Evolutionary conservation across 495 filamentous ascomycete genomes (phyloP).

Genomic region (Lineolata rhizophorae): DNA sequence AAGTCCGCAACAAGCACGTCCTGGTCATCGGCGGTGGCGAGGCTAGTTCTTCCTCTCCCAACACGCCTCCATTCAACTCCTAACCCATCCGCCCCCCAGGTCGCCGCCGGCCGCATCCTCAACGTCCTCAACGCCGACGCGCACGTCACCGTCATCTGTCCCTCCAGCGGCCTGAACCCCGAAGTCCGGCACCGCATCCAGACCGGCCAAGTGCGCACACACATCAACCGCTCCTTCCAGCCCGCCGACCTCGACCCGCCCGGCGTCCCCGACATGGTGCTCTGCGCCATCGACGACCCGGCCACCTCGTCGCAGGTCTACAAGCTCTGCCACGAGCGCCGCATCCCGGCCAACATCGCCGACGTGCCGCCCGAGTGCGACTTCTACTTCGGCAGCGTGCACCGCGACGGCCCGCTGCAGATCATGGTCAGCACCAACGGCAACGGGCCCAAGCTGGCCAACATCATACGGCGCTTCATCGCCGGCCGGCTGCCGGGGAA

Average conservation of each 20-base stretch:
- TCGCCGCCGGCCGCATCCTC: constrained; percentile 83
- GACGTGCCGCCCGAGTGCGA: constrained; percentile 95
- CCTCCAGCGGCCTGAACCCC: constrained; percentile 55
- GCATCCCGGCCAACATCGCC: constrained; percentile 83
- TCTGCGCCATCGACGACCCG: constrained; percentile 84
- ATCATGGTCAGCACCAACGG: constrained; percentile 98
- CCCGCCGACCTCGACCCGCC: constrained; percentile 51
- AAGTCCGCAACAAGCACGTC: constrained; percentile 61
- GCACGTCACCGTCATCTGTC: constrained; percentile 63
- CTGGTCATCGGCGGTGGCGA: constrained; percentile 87
- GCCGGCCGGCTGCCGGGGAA: constrained; percentile 51
- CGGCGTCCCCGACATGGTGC: constrained; percentile 50
- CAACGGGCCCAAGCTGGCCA: constrained; percentile 82
- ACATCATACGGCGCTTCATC: constrained; percentile 65
- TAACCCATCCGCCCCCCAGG: constrained; percentile 26
- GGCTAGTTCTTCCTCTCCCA: constrained; percentile 22
- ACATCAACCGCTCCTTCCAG: constrained; percentile 63
- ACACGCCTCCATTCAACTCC: not conserved
- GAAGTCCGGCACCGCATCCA: constrained; percentile 70
- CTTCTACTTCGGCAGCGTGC: constrained; percentile 92
- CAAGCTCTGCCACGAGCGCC: constrained; percentile 68
- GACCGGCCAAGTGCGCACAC: constrained; percentile 36
- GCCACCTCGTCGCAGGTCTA: constrained; percentile 69
- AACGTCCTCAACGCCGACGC: constrained; percentile 89
- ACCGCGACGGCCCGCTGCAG: constrained; percentile 87